Base-by-base conservation (phyloP, 345 rosid genomes). In the Sisymbrium irio region DNA sequence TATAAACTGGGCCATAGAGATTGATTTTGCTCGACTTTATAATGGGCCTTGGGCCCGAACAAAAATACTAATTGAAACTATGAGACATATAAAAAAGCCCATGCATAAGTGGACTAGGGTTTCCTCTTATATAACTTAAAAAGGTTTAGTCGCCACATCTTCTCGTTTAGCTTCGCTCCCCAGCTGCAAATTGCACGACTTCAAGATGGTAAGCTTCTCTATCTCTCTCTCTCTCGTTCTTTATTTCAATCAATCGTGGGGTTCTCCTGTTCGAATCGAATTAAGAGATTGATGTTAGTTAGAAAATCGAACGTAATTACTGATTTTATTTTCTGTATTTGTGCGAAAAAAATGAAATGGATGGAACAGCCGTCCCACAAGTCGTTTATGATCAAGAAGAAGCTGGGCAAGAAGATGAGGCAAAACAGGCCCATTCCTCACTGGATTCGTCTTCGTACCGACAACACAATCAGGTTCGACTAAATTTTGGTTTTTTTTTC, bases 281-380 rank as follows among this genome's bases (percentile, higher is more conserved):
- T 66, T 1, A 14, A 19, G 15, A 15, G 20, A 17, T 20, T 39
- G 32, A 60, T 62, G 17, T 41, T 9, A 20, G 46, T 50, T 65
- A 14, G 44, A 39, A 53, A 19, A 11, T 35, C 6, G 37, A 54
- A 50, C 5, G 14, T 50, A 60, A 3, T 35, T 33, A 67, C 0
- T 44, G 47, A 7, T 67, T 60, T 62, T 45, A 28, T n/a, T 36
- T 14, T 73, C 19, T 20, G 20, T 39, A 62, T 11, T 25, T 49
- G 3, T 8, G 11, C n/a, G 28, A 27, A 27, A 4, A n/a, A 0
- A 12, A 42, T n/a, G n/a, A 25, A 14, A 9, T 46, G 66, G 50
- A 41, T 14, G 77, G 32, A 56, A 56, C 79, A 91, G 98, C 98
- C 98, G 84, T 88, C 98, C 12, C 98, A 93, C 88, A 93, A 93